Evolutionary conservation across 2,329 filamentous ascomycete genomes (phyloP).

Genomic region (Zasmidium citrigriseum): DNA sequence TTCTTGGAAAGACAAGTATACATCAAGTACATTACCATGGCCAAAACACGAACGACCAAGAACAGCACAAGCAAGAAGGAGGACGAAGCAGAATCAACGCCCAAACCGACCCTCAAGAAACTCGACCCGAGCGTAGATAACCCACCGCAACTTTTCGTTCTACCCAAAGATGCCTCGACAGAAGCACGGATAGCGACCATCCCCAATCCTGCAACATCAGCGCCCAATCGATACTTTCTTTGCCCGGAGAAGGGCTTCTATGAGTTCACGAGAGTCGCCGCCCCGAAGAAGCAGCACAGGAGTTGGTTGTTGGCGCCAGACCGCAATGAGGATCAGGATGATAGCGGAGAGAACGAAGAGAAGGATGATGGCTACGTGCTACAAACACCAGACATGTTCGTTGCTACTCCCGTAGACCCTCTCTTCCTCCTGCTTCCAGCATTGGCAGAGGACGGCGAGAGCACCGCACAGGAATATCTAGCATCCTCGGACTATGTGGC

Average conservation of each 20-base stretch:
- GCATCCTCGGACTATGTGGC: slow-evolving; percentile 73
- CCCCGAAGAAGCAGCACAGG: slow-evolving; percentile 48
- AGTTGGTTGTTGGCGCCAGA: slow-evolving; percentile 57
- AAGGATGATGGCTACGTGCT: slow-evolving; percentile 55
- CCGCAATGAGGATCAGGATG: slow-evolving; percentile 4
- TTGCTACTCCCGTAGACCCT: slow-evolving; percentile 82
- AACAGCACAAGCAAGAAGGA: slow-evolving; percentile 17
- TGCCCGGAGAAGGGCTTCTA: slow-evolving; percentile 60
- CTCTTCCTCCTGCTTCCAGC: slow-evolving; percentile 80
- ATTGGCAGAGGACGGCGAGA: slow-evolving; percentile 44
- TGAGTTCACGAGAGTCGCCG: slow-evolving; percentile 61
- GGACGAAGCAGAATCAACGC: slow-evolving; percentile 8
- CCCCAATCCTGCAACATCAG: slow-evolving; percentile 53
- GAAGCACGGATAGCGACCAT: slow-evolving; percentile 59
- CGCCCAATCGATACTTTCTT: slow-evolving; percentile 57
- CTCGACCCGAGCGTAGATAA: slow-evolving; percentile 41
- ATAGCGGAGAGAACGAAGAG: slow-evolving; percentile 12
- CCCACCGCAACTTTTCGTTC: slow-evolving; percentile 57
- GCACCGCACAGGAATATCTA: slow-evolving; percentile 47
- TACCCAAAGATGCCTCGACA: slow-evolving; percentile 55
- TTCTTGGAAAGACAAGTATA: slow-evolving; percentile 1
- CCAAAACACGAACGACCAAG: slow-evolving; percentile 34
- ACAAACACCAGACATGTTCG: slow-evolving; percentile 71
- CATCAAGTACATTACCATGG: slow-evolving; percentile 13
- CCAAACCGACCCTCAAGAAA: slow-evolving; percentile 19